Evolutionary conservation across 306 rosid species (phyloP), one percentile per base, ranked within the genome.

Genomic region (Corylus heterophylla): DNA sequence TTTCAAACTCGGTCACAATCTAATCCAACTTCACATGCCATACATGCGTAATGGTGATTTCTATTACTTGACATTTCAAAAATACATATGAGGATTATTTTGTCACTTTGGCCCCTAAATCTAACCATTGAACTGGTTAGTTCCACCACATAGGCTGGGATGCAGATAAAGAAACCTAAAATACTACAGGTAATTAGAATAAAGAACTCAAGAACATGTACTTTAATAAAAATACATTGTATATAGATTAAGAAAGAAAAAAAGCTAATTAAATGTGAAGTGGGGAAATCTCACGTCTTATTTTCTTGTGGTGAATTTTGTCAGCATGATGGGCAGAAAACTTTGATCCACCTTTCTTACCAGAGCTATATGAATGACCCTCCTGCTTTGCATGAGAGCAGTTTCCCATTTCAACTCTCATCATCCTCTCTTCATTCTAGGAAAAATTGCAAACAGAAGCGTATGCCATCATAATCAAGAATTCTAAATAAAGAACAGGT

Each of bases 221-320:
- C 69, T 12, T 16, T 39, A 73, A 70, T 64, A 42, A 48, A 69
- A 62, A 54, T 29, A 56, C 35, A 71, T 3, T 68, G 54, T 7
- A 58, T 17, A 78, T 74, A 62, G 69, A 76, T 42, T 31, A 13
- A 29, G 16, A 22, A 31, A 18, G 7, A 35, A 61, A 17, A 66
- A 16, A 71, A 54, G 12, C 69, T 35, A 77, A 13, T 20, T 69
- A 64, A 13, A 56, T 11, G 13, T 54, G 8, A 80, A 62, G 50
- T 39, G 12, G 69, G 70, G 22, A 73, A 18, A 80, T 72, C 88
- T 90, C 74, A 92, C 97, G 72, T 79, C 89, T 92, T 71, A 25
- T 51, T 78, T 78, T 94, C 90, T 90, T 88, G 25, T 63, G 83
- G 73, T 71, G 93, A 18, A 78, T 86, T 86, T 84, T 89, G 74